These are phyloP conservation scores for Eleusine coracana DNA, from an alignment of 176 grass and related monocot species.

Conservation along the genomic window DNA sequence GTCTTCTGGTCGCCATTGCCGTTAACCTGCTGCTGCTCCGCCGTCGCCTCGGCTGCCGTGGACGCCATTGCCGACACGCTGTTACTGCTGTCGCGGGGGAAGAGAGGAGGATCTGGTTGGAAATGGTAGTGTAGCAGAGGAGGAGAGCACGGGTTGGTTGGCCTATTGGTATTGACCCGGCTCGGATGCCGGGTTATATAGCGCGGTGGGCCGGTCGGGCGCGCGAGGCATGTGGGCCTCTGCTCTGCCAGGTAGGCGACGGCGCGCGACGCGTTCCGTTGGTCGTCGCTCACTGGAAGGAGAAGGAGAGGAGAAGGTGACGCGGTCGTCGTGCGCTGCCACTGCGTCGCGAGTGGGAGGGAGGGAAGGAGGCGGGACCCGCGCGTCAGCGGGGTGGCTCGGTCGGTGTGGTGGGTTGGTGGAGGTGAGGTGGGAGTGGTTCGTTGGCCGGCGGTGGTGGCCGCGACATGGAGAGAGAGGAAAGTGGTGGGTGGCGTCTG, in stretches of 20 bases:
- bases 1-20: constrained; percentile 64
- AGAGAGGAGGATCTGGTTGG: no score
- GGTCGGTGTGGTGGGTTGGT: constrained; percentile 16
- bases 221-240: not conserved
- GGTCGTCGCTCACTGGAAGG: not conserved
- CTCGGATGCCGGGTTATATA: not conserved
- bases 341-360: not conserved
- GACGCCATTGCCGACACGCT: constrained; percentile 36
- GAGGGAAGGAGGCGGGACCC: not conserved
- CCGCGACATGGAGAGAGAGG: not conserved
- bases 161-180: not conserved
- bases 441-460: not conserved
- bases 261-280: not conserved
- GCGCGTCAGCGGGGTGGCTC: not conserved
- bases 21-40: constrained; percentile 39
- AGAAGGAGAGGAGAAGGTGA: not conserved
- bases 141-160: no score
- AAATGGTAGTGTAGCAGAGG: no score
- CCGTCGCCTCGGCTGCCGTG: constrained; percentile 32
- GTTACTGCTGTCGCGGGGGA: not conserved
- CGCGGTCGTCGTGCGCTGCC: not conserved
- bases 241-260: not conserved
- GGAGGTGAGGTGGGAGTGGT: not conserved
- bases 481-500: not conserved
- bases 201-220: not conserved